Conservation (phyloP, 768 basidiomycete genomes). For the Lentinus brumalis region DNA sequence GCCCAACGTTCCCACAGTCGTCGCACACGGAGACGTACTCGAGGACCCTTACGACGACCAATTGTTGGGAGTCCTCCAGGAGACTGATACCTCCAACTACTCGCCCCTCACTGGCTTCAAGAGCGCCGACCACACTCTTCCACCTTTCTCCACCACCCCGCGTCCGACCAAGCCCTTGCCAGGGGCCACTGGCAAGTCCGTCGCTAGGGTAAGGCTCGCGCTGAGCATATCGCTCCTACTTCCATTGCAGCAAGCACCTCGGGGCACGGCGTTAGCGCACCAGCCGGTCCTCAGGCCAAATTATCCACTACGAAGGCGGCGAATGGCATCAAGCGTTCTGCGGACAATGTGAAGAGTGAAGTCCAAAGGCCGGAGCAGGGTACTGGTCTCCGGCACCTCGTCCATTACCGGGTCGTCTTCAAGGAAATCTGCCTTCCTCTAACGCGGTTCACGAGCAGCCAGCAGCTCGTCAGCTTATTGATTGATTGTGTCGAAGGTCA, state of each 20-base stretch:
- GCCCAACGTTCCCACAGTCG: not conserved
- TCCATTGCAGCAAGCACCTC: too few species aligned
- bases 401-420: not conserved
- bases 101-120: not conserved
- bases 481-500: not conserved
- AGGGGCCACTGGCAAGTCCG: too few species aligned
- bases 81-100: not conserved
- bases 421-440: not conserved
- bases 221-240: too few species aligned
- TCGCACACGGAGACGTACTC: not conserved
- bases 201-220: too few species aligned
- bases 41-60: not conserved
- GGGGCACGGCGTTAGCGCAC: too few species aligned
- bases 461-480: not conserved
- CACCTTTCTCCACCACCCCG: too few species aligned
- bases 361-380: not conserved
- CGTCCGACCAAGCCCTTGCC: too few species aligned
- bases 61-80: not conserved
- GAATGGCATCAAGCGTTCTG: too few species aligned
- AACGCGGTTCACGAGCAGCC: not conserved
- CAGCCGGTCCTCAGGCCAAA: too few species aligned
- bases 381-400: not conserved
- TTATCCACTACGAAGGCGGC: too few species aligned
- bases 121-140: not conserved
- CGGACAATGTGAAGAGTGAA: not conserved